Evolutionary conservation across 1,139 yeast species (phyloP).

Genomic region (Zhuliangozyma parablackwelliae): DNA sequence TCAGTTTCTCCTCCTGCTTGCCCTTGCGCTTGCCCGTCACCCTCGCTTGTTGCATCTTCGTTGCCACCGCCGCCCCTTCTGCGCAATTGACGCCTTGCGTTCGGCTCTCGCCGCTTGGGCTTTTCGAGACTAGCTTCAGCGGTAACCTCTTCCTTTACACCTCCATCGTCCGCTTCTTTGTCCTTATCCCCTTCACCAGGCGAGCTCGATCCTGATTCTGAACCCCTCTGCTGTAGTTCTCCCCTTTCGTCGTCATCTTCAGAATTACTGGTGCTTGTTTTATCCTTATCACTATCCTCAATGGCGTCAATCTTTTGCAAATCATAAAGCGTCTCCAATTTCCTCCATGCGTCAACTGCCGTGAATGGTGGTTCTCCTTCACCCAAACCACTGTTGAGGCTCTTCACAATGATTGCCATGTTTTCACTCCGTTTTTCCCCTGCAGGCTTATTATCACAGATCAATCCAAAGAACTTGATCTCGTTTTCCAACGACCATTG

Average conservation of each 20-base stretch:
- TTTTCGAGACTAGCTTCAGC: not conserved
- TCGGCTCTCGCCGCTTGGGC: too few species aligned
- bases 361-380: slow-evolving; percentile 20
- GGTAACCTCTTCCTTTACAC: slow-evolving; percentile 1
- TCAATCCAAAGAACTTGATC: slow-evolving; percentile 56
- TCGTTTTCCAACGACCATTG: slow-evolving; percentile 64
- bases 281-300: slow-evolving; percentile 25
- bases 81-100: too few species aligned
- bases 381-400: slow-evolving; percentile 37
- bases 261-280: not conserved
- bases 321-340: slow-evolving; percentile 51
- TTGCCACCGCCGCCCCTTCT: too few species aligned
- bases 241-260: slow-evolving; percentile 29
- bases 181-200: slow-evolving; percentile 1
- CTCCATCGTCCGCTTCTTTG: not conserved
- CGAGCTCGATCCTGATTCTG: not conserved
- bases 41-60: too few species aligned
- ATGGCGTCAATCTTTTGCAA: slow-evolving; percentile 51
- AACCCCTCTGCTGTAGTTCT: slow-evolving; percentile 4
- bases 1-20: too few species aligned
- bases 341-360: slow-evolving; percentile 54
- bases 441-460: slow-evolving; percentile 67
- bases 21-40: too few species aligned
- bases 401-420: slow-evolving; percentile 50
- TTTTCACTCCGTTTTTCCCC: slow-evolving; percentile 57